Percentiles rank a stretch among this genome's conserved stretches.
These are phyloP conservation scores for Blastosporella zonata DNA, from an alignment of 1,284 basidiomycete genomes.

Conservation along the genomic window DNA sequence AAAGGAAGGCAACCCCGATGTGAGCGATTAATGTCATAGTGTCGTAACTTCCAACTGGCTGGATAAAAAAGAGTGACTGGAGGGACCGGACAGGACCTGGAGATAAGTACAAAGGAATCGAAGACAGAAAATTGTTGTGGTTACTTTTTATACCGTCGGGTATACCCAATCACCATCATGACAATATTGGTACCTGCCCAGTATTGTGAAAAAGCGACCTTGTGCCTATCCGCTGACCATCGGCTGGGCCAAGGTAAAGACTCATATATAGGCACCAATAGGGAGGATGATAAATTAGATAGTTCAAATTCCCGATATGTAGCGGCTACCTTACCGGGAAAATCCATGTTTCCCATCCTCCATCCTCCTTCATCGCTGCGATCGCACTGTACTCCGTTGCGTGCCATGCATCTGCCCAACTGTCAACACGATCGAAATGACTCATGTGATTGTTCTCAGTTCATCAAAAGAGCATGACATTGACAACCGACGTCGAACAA, in stretches of 20 bases:
- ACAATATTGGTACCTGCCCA: slow-evolving; percentile 9
- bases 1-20: slow-evolving; percentile 24
- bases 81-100: background rate
- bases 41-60: slow-evolving; percentile 10
- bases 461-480: background rate
- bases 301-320: too few relatives aligned
- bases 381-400: too few relatives aligned
- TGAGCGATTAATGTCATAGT: slow-evolving; percentile 29
- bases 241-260: too few relatives aligned
- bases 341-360: too few relatives aligned
- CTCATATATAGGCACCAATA: background rate
- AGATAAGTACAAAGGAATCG: background rate
- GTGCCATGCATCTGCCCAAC: too few relatives aligned
- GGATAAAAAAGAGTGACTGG: slow-evolving; percentile 16
- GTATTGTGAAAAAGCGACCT: background rate
- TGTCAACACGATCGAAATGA: too few relatives aligned
- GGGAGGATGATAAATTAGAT: too few relatives aligned
- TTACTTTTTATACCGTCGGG: slow-evolving; percentile 8
- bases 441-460: too few relatives aligned
- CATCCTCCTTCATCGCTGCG: too few relatives aligned
- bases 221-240: background rate
- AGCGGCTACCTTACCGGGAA: too few relatives aligned
- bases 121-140: background rate
- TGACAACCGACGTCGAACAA: background rate
- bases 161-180: slow-evolving; percentile 15